Evolutionary conservation across 2,329 filamentous ascomycete genomes (phyloP), one percentile per base, ranked within the genome.

Genomic region (Aspergillus uvarum): DNA sequence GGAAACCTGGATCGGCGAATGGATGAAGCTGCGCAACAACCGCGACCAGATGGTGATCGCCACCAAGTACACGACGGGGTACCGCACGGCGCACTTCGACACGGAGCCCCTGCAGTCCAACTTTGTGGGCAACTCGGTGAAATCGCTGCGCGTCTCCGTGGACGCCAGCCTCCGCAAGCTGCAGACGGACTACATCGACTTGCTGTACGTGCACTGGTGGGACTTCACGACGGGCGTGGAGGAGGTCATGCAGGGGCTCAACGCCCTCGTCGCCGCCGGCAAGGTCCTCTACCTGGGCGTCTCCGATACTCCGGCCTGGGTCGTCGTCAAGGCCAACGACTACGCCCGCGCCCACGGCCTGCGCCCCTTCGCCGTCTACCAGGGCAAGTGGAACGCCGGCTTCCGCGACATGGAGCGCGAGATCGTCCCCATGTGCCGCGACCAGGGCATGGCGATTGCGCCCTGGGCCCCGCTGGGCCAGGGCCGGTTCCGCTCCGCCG

Each of bases 1-100:
- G 11, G 82, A 84, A 65, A 66, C 54, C 2, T 83, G 80, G 80
- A 73, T 84, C 19, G 81, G 82, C 54, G 82, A 84, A 61, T 85
- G 82, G 82, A 76, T 84, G 76, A 70, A 76, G 29, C 54, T 67
- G 53, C 77, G 80, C 47, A 73, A 74, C 6, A 75, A 77, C 51
- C 78, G 82, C 12, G 80, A 84, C 62, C 71, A 84, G 62, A 81
- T 86, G 57, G 80, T 86, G 57, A 57, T 62, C 50, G 60, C 60
- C 22, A 62, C 57, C 5, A 62, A 62, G 54, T 62, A 62, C 51
- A 62, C 60, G 1, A 72, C 31, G 67, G 67, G 54, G 63, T 75
- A 31, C 66, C 74, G 51, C 63, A 68, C 48, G 81, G 80, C 67
- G 76, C 73, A 60, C 70, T 71, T 26, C 75, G 77, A 22, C 69